Conservation (phyloP, 2,329 filamentous ascomycete species). For the Hortaea werneckii region DNA sequence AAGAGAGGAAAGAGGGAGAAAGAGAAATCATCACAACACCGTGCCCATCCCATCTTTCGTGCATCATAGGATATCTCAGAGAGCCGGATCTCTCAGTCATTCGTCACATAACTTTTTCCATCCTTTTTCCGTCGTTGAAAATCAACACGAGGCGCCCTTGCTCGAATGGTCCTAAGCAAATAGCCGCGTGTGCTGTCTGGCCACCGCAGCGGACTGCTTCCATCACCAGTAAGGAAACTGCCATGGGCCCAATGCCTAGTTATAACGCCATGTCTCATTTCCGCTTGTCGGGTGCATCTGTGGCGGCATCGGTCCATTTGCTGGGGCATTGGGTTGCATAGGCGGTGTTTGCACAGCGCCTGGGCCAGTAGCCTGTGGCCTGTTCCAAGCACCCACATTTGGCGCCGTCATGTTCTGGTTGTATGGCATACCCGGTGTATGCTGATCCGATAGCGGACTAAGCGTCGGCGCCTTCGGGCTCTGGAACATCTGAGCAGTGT, state of each 20-base stretch:
- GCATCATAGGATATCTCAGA: too few species aligned
- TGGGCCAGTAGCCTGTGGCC: not conserved
- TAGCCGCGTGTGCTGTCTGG: too few species aligned
- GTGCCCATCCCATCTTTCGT: too few species aligned
- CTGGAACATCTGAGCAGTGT: constrained; percentile 17
- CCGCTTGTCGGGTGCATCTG: constrained; percentile 16
- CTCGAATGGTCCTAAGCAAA: too few species aligned
- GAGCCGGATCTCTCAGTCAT: too few species aligned
- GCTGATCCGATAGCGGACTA: constrained; percentile 23
- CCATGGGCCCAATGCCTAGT: constrained; percentile 3
- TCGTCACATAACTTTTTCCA: too few species aligned
- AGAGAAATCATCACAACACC: too few species aligned
- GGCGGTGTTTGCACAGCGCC: not conserved
- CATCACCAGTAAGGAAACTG: not conserved
- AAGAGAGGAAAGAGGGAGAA: too few species aligned
- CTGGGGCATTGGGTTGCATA: not conserved
- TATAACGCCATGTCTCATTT: constrained; percentile 19
- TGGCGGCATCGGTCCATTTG: constrained; percentile 18
- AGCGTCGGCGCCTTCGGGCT: constrained; percentile 24
- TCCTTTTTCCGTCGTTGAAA: too few species aligned
- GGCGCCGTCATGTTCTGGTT: not conserved
- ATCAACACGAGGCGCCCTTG: too few species aligned
- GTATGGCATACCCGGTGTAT: constrained; percentile 13
- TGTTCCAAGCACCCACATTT: not conserved
- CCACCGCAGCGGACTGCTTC: too few species aligned